Percentiles rank a stretch among this genome's conserved stretches.
Conservation (phyloP, 1,139 yeast genomes). For the Komagataea norvegica region DNA sequence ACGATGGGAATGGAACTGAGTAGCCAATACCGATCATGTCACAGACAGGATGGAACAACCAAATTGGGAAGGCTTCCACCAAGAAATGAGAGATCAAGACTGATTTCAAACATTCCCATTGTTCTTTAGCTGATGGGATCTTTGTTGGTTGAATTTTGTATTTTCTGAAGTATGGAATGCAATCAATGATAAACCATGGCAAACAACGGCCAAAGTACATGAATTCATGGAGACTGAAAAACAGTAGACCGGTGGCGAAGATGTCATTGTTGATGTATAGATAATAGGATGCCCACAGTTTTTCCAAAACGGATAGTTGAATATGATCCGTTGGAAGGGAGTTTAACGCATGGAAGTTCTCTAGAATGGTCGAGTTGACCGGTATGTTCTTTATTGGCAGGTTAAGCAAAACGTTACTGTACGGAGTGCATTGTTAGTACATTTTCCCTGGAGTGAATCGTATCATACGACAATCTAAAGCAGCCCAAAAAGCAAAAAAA, state of each 20-base stretch:
- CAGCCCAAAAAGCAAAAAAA: no score
- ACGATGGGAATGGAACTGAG: constrained; percentile 69
- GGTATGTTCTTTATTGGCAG: constrained; percentile 1
- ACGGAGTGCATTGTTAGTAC: neutral
- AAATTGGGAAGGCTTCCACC: constrained; percentile 83
- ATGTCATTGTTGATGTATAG: constrained; percentile 58
- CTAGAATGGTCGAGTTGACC: constrained; percentile 1
- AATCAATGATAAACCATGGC: constrained; percentile 70
- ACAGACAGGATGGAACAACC: constrained; percentile 84
- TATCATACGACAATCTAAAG: no score
- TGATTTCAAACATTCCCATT: constrained; percentile 77
- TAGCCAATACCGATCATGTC: constrained; percentile 57
- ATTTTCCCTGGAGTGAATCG: no score
- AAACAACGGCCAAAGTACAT: constrained; percentile 73
- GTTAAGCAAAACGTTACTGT: neutral
- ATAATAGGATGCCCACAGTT: constrained; percentile 66
- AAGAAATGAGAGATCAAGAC: constrained; percentile 73
- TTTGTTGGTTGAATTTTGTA: constrained; percentile 71
- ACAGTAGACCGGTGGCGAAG: constrained; percentile 67
- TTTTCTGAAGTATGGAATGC: constrained; percentile 59
- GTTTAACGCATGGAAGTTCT: constrained; percentile 1
- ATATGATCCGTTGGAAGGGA: constrained; percentile 2
- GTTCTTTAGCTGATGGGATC: constrained; percentile 66
- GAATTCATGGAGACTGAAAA: constrained; percentile 60
- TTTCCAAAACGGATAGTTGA: constrained; percentile 41